Percentiles rank a stretch among this genome's conserved stretches.
Evolutionary conservation across 192 early-diverging fungal genomes (phyloP).

Genomic region (Obelidium mucronatum): DNA sequence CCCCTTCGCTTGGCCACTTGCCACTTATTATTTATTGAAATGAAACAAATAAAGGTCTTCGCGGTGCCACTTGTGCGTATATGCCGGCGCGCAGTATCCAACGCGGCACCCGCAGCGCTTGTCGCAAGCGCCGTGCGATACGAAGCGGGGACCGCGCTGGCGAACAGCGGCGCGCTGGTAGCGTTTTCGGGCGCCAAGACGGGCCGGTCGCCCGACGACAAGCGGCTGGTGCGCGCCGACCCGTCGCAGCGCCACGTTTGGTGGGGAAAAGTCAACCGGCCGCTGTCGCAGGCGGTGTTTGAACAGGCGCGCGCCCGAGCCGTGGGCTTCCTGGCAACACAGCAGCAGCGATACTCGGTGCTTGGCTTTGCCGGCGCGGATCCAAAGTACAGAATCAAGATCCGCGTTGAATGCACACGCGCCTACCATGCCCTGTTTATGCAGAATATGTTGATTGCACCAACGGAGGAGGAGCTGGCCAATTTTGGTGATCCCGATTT

Average conservation of each 20-base stretch:
- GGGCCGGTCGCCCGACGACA: constrained; percentile 82
- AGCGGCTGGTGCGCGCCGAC: constrained; percentile 87
- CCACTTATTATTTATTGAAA: too few species aligned
- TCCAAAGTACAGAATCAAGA: constrained; percentile 89
- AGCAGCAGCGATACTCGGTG: constrained; percentile 72
- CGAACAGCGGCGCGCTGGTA: constrained; percentile 53
- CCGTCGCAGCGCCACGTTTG: constrained; percentile 45
- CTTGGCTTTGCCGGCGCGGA: constrained; percentile 95
- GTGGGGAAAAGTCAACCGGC: constrained; percentile 95
- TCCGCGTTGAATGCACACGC: constrained; percentile 85
- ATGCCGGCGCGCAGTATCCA: too few species aligned
- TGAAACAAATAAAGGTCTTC: too few species aligned
- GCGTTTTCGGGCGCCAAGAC: constrained; percentile 85
- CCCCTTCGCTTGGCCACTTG: too few species aligned
- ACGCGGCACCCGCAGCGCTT: too few species aligned
- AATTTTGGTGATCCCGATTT: constrained; percentile 91
- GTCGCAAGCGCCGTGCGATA: not conserved
- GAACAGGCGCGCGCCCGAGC: constrained; percentile 83
- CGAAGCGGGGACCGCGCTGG: not conserved
- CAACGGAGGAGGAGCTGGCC: constrained; percentile 81
- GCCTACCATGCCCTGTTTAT: constrained; percentile 95
- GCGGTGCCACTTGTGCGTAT: too few species aligned
- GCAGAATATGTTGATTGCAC: constrained; percentile 96
- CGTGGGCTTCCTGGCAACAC: constrained; percentile 87
- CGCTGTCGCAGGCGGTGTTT: constrained; percentile 52